A percentile compares a stretch with the other conserved stretches of the same genome.
These are phyloP conservation scores for Fusarium sp. DNA, from an alignment of 2,329 filamentous ascomycete genomes.

Conservation along the genomic window DNA sequence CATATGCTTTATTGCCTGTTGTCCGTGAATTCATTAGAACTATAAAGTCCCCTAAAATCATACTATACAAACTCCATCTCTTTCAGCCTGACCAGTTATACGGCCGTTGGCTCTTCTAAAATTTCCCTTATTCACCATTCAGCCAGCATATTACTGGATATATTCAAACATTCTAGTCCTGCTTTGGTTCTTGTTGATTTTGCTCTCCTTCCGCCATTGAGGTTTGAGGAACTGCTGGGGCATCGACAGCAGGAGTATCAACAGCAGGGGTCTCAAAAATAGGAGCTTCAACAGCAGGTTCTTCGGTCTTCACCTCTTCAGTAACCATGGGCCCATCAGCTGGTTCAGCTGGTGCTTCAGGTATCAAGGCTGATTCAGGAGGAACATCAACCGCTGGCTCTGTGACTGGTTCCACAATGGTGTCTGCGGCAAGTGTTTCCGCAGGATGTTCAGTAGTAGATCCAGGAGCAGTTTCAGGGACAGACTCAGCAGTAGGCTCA, in stretches of 20 bases:
- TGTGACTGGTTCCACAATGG: background rate
- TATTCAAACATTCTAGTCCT: constrained; percentile 1
- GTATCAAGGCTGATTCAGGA: constrained; percentile 21
- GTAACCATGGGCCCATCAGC: constrained; percentile 6
- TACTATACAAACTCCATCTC: constrained; percentile 37
- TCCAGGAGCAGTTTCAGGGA: background rate
- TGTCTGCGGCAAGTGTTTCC: background rate
- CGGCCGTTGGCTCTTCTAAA: background rate
- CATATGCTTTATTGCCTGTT: constrained; percentile 14
- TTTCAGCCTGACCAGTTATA: background rate
- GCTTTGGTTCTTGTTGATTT: constrained; percentile 14
- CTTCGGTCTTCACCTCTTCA: constrained; percentile 18
- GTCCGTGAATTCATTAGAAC: constrained; percentile 31
- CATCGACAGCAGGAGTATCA: constrained; percentile 2
- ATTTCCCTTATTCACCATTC: background rate
- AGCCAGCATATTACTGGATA: background rate
- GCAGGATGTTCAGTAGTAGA: background rate
- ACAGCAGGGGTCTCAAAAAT: constrained; percentile 11
- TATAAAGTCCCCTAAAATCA: background rate
- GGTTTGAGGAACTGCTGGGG: background rate
- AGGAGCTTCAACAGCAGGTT: constrained; percentile 1
- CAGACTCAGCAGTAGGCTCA: background rate
- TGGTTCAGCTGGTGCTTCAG: constrained; percentile 10
- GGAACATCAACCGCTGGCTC: constrained; percentile 6
- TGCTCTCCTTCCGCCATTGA: constrained; percentile 8